A percentile compares a stretch with the other conserved stretches of the same genome.
phyloP scores from a whole-genome alignment of 345 rosid genomes.

The Anastatica hierochuntica region DNA sequence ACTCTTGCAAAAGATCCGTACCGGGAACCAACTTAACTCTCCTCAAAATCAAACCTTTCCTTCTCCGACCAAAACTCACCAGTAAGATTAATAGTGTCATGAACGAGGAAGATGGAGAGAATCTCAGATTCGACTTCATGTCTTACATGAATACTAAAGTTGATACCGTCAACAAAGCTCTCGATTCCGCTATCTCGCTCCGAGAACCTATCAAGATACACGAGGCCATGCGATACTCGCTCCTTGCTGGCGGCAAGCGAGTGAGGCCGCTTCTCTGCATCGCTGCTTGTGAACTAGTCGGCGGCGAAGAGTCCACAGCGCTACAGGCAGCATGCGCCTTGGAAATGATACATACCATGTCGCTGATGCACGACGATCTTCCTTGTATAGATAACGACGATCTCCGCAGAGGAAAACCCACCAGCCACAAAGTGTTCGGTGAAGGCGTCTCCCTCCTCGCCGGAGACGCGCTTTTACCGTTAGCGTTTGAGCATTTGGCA shows the following conservation, averaged over 20 bases:
- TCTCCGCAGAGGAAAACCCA: slow-evolving; percentile 86
- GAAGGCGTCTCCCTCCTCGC: slow-evolving; percentile 73
- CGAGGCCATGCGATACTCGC: slow-evolving; percentile 82
- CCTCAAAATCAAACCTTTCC: slow-evolving; percentile 1
- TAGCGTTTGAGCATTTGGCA: slow-evolving; percentile 63
- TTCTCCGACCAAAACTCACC: slow-evolving; percentile 15
- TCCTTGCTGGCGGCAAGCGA: slow-evolving; percentile 73
- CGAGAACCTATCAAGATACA: slow-evolving; percentile 62
- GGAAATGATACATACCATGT: slow-evolving; percentile 92
- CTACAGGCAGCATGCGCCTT: slow-evolving; percentile 84
- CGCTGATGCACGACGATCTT: slow-evolving; percentile 54
- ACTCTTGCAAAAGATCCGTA: background rate
- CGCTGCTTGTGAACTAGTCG: slow-evolving; percentile 70
- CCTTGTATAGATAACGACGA: slow-evolving; percentile 52
- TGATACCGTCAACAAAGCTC: slow-evolving; percentile 45
- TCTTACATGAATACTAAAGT: slow-evolving; percentile 61
- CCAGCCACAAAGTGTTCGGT: slow-evolving; percentile 73
- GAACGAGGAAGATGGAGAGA: slow-evolving; percentile 10
- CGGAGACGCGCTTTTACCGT: slow-evolving; percentile 68
- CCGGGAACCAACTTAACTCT: slow-evolving; percentile 1
- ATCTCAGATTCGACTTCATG: slow-evolving; percentile 53
- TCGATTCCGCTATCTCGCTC: slow-evolving; percentile 51
- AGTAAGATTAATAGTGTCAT: slow-evolving; percentile 9
- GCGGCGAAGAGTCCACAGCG: slow-evolving; percentile 49
- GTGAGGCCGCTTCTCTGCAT: slow-evolving; percentile 71